These are phyloP conservation scores for Multifurca ochricompacta DNA, from an alignment of 768 basidiomycete genomes.

Conservation along the genomic window DNA sequence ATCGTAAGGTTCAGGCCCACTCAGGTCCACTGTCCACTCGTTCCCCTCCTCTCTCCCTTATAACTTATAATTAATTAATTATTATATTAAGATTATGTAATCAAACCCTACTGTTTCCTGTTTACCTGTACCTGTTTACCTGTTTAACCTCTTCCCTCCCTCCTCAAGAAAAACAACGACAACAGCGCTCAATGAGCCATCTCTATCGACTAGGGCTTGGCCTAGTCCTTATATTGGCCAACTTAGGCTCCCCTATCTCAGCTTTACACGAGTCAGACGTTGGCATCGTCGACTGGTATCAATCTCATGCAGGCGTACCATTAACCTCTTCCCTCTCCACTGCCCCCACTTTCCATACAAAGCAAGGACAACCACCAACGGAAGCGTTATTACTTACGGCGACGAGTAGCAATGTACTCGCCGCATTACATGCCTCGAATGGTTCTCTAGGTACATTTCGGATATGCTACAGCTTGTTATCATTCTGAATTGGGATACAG, in stretches of 20 bases:
- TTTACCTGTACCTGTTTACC: no score
- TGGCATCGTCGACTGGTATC: conserved; percentile 86
- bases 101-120: not conserved
- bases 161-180: not conserved
- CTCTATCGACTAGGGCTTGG: conserved; percentile 7
- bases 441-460: conserved; percentile 59
- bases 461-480: not conserved
- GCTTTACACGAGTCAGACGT: conserved; percentile 69
- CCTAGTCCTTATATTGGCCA: conserved; percentile 3
- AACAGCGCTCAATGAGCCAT: conserved; percentile 1
- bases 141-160: no score
- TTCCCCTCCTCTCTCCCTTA: no score
- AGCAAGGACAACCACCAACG: conserved; percentile 24
- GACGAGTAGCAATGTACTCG: conserved; percentile 71
- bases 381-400: conserved; percentile 53
- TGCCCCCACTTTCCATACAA: conserved; percentile 52
- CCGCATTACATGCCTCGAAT: conserved; percentile 56
- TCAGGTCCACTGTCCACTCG: no score
- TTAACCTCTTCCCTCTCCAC: conserved; percentile 40
- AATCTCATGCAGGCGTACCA: conserved; percentile 65
- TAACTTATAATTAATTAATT: no score
- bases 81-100: conserved; percentile 17
- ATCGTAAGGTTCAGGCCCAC: no score
- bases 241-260: conserved; percentile 23
- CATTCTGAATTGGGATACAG: conserved; percentile 31